Evolutionary conservation across 2,329 filamentous ascomycete species (phyloP), one percentile per base, ranked within the genome.

Genomic region (Metarhizium guizhouense): DNA sequence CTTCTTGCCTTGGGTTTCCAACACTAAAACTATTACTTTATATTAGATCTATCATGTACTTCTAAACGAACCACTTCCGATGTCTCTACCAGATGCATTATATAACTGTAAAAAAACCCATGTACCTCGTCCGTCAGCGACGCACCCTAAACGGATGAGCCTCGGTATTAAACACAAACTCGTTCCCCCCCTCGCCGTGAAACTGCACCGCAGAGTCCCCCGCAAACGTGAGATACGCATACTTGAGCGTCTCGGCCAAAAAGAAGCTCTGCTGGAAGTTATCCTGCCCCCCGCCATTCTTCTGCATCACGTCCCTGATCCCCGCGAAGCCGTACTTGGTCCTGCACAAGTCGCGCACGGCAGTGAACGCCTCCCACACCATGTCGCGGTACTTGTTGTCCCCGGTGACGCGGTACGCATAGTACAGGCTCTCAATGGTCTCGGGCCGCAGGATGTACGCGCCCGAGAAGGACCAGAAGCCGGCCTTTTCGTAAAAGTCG

Each of bases 161-260:
- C 64, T 79, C 77, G 0, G 77, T 79, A 62, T 78, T 79, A 57
- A 69, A 79, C 6, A 80, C 76, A 60, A 72, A 82, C 56, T 71
- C 54, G 60, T 78, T 80, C 13, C 67, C 63, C 49, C 49, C 38
- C 2, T 74, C 71, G 51, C 81, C 68, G 63, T 82, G 78, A 63
- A 76, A 77, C 3, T 82, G 79, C 63, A 75, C 76, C 3, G 68
- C 65, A 1, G 77, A 82, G 25, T 89, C 86, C 67, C 71, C 73
- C 0, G 81, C 77, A 65, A 84, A 83, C 56, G 88, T 87, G 63
- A 95, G 68, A 72, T 88, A 95, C 55, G 80, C 75, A 68, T 95
- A 95, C 76, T 95, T 95, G 68, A 95, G 67, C 59, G 91, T 87
- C 74, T 95, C 90, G 0, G 90, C 90, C 68, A 95, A 90, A 75